Evolutionary conservation across 768 basidiomycete species (phyloP), one percentile per base, ranked within the genome.

Genomic region (Kwoniella botswanensis): DNA sequence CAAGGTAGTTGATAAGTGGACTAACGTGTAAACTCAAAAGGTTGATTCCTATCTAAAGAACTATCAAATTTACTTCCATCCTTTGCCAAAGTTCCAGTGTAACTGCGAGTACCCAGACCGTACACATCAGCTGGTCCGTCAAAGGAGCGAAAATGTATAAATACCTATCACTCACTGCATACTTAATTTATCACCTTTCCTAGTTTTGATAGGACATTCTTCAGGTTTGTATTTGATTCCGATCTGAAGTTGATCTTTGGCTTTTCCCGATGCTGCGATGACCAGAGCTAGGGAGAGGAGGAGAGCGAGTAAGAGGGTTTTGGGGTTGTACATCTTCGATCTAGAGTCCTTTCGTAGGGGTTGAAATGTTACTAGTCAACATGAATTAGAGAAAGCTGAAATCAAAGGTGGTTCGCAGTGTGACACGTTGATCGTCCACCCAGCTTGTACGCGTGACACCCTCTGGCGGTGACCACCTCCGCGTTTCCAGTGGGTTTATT

Each of bases 31-130:
- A 97, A 86, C 59, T 90, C 87, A 9, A 98, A 86, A 1, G 94
- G 93, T 63, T 84, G 77, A 66, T 88, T 88, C 50, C 94, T 91
- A 86, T 93, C 87, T 7, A 77, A 91, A 88, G 93, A 94, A 10
- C 93, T 94, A 84, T 98, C 94, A 76, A 98, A 98, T 82, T 94
- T 91, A 69, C 87, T 87, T 9, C 93, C 93, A 62, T 86, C 89
- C 11, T 87, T 84, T 75, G 89, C 89, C 62, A 98, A 84, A 10
- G 88, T 95, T 3, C 94, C 95, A 4, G 92, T 93, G 89, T 95
- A 83, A 76, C 82, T 83, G 29, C 35, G 13, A 3, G 42, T 22
- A 57, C 13, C 29, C 26, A 44, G 43, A 52, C n/a, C 21, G 1
- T 29, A 22, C 50, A 22, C 54, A 63, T 24, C 44, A 46, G 44